phyloP scores from a whole-genome alignment of 768 basidiomycete species.

The Xerocomus potaroensis region DNA sequence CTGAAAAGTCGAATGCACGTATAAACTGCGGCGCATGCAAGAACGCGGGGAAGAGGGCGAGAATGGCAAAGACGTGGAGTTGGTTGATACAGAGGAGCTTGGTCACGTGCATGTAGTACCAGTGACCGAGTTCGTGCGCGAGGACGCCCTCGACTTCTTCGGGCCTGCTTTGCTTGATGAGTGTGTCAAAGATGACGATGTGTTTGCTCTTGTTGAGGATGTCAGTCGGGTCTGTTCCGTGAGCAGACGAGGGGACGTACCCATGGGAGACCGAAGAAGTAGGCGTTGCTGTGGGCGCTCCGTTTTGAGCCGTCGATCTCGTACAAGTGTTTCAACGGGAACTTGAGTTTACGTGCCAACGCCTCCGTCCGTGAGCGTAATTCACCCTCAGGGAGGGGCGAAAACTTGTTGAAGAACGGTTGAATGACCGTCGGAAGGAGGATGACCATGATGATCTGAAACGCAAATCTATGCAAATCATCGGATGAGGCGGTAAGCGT shows the following conservation, averaged over 20 bases:
- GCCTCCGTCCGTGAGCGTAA: constrained; percentile 73
- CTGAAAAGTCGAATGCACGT: constrained; percentile 75
- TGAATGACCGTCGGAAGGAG: constrained; percentile 86
- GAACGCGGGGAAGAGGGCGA: constrained; percentile 88
- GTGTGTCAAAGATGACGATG: constrained; percentile 95
- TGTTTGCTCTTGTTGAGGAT: constrained; percentile 66
- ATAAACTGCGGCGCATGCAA: constrained; percentile 75
- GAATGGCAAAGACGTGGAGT: constrained; percentile 80
- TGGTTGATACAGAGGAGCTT: constrained; percentile 87
- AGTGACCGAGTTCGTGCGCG: constrained; percentile 96
- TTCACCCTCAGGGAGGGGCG: constrained; percentile 74
- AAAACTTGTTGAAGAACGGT: constrained; percentile 96
- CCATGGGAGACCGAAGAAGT: constrained; percentile 97
- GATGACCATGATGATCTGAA: constrained; percentile 83
- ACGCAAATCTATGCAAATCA: constrained; percentile 49
- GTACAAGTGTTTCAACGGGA: constrained; percentile 92
- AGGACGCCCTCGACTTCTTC: constrained; percentile 98
- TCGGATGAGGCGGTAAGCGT: background rate
- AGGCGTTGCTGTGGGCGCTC: constrained; percentile 95
- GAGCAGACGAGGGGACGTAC: constrained; percentile 37
- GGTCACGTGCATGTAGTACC: constrained; percentile 88
- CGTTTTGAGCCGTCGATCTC: constrained; percentile 98
- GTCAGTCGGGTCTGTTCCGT: background rate
- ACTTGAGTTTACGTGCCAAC: constrained; percentile 77
- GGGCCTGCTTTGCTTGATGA: constrained; percentile 86